Evolutionary conservation across 108 stramenopile genomes (phyloP), one percentile per base, ranked within the genome.

Genomic region (Skeletonema potamos): DNA sequence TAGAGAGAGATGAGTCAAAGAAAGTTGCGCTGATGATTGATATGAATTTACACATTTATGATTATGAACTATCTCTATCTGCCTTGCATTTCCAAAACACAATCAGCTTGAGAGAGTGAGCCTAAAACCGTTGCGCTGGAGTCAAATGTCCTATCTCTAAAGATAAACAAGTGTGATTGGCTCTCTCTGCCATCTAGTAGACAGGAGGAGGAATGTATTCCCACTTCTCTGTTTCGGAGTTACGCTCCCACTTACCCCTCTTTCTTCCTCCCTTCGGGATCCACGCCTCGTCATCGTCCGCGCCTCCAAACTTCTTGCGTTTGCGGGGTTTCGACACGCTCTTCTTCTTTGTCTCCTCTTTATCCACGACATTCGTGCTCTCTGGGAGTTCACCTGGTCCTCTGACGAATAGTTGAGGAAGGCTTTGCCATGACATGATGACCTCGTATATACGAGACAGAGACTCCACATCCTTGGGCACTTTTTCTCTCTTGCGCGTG

Each of bases 241-340:
- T 46, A 1, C 17, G 24, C 18, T 36, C 63, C 63, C 37, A 64
- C 43, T 11, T 43, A 10, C 63, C 63, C 36, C 44, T 37, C 63
- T 64, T 64, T 17, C 63, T 41, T 20, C 30, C 63, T 43, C 63
- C 63, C 0, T 41, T 41, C 22, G 63, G 63, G 36, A 66, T 66
- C 26, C 43, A 66, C 13, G 64, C 37, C 15, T 65, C 64, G 41
- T 65, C 64, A 39, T 65, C 41, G 12, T 65, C 64, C 64, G 15
- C 64, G n/a, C 43, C 64, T 2, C 64, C 64, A 43, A 65, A 65
- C 3, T 65, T 65, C 20, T 39, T 43, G 43, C 66, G 66, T 27
- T 66, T 66, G 3, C 66, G 66, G 10, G 39, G 39, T 3, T 41
- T 41, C 3, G 15, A n/a, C 39, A n/a, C n/a, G 22, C 12, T 2